Evolutionary conservation across 192 early-diverging fungal species (phyloP).

Genomic region (Podila minutissima): DNA sequence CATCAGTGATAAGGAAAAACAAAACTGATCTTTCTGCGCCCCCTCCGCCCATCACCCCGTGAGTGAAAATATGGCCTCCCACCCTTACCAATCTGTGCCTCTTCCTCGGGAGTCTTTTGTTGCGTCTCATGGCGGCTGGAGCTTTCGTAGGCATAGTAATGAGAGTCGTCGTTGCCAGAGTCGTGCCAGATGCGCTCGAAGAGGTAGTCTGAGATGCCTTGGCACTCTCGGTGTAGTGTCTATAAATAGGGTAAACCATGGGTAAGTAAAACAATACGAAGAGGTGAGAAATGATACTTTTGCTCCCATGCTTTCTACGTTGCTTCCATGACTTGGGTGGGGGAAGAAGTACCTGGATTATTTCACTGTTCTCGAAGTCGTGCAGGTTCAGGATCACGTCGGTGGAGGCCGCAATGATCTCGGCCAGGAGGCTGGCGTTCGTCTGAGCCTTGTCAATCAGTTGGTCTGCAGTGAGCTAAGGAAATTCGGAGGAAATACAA

Average conservation of each 20-base stretch:
- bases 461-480: constrained; percentile 23
- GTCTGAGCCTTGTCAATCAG: constrained; percentile 37
- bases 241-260: not conserved
- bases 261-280: not conserved
- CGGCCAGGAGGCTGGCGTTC: constrained; percentile 28
- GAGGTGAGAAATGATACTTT: not conserved
- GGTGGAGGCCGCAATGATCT: constrained; percentile 21
- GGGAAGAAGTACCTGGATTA: constrained; percentile 26
- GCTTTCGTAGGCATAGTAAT: constrained; percentile 7
- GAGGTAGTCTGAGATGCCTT: constrained; percentile 40
- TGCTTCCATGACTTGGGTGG: too few species aligned
- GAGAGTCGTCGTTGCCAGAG: constrained; percentile 9
- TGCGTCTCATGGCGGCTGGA: constrained; percentile 2
- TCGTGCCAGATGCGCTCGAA: constrained; percentile 39
- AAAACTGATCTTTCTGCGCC: not conserved
- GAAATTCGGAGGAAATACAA: not conserved
- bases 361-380: constrained; percentile 22
- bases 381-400: constrained; percentile 11
- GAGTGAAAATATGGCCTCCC: not conserved
- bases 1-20: not conserved
- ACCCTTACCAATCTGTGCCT: constrained; percentile 36
- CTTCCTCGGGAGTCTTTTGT: constrained; percentile 31
- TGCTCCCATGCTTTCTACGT: not conserved
- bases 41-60: not conserved
- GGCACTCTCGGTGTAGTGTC: constrained; percentile 31